These are phyloP conservation scores for Heritiera littoralis DNA, from an alignment of 345 rosid species.

Conservation along the genomic window DNA sequence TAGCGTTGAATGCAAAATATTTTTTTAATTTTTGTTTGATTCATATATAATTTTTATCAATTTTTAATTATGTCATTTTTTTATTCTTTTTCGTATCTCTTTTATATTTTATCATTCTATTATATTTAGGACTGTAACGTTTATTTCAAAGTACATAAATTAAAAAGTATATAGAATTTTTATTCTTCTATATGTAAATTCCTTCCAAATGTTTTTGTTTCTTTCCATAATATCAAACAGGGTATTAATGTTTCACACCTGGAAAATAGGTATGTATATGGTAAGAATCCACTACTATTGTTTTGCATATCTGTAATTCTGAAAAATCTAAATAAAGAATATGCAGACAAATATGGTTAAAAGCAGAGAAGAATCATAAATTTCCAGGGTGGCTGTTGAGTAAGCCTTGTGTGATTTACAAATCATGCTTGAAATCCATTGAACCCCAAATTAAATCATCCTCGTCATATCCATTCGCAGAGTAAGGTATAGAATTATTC, in stretches of 20 bases:
- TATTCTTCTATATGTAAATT: background rate
- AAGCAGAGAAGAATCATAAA: background rate
- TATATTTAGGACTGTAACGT: too few relatives aligned
- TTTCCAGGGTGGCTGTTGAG: background rate
- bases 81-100: too few relatives aligned
- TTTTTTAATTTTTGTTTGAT: too few relatives aligned
- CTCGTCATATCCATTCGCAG: background rate
- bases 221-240: background rate
- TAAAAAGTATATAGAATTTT: too few relatives aligned
- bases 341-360: background rate
- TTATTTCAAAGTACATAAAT: too few relatives aligned
- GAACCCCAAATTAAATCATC: too few relatives aligned
- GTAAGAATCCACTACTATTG: background rate
- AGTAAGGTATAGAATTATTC: background rate
- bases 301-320: background rate
- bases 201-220: background rate
- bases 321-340: background rate
- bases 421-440: background rate
- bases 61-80: too few relatives aligned
- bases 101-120: too few relatives aligned
- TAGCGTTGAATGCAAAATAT: too few relatives aligned
- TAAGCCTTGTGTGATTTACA: too few relatives aligned
- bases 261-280: background rate
- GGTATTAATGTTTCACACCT: background rate
- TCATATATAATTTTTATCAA: too few relatives aligned